Percentiles rank a stretch among this genome's conserved stretches.
These are phyloP conservation scores for Trichothecium roseum DNA, from an alignment of 2,329 filamentous ascomycete genomes.

Conservation along the genomic window DNA sequence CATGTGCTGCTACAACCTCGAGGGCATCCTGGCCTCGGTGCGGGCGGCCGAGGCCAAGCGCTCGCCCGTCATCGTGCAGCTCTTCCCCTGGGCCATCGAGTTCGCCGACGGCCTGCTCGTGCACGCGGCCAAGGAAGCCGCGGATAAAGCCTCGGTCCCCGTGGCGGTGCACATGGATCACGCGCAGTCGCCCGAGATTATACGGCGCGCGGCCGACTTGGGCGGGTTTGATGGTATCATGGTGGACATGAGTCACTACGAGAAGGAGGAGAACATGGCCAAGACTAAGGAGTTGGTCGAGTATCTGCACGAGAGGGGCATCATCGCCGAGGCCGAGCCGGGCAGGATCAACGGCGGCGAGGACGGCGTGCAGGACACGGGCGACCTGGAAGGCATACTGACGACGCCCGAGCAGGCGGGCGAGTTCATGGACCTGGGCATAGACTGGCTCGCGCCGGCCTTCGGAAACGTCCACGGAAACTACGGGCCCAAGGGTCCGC, in stretches of 20 bases:
- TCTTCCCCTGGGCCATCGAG: slow-evolving; percentile 61
- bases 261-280: slow-evolving; percentile 58
- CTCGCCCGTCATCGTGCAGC: slow-evolving; percentile 56
- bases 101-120: slow-evolving; percentile 48
- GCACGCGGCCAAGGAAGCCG: slow-evolving; percentile 42
- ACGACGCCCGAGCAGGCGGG: slow-evolving; percentile 60
- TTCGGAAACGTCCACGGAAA: slow-evolving; percentile 65
- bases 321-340: slow-evolving; percentile 15
- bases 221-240: slow-evolving; percentile 61
- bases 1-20: slow-evolving; percentile 24
- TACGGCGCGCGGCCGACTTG: slow-evolving; percentile 41
- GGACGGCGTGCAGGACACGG: slow-evolving; percentile 57
- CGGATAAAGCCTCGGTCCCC: slow-evolving; percentile 42
- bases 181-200: slow-evolving; percentile 48
- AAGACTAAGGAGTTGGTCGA: slow-evolving; percentile 10
- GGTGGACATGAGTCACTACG: slow-evolving; percentile 68
- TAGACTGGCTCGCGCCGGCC: slow-evolving; percentile 63
- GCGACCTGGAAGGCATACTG: slow-evolving; percentile 34
- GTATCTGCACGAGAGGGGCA: slow-evolving; percentile 5
- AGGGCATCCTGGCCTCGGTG: slow-evolving; percentile 57
- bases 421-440: slow-evolving; percentile 59
- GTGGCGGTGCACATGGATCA: slow-evolving; percentile 56
- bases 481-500: slow-evolving; percentile 22
- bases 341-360: slow-evolving; percentile 55
- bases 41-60: slow-evolving; percentile 56